These are phyloP conservation scores for Phoma herbarum DNA, from an alignment of 2,329 filamentous ascomycete genomes.

Conservation along the genomic window DNA sequence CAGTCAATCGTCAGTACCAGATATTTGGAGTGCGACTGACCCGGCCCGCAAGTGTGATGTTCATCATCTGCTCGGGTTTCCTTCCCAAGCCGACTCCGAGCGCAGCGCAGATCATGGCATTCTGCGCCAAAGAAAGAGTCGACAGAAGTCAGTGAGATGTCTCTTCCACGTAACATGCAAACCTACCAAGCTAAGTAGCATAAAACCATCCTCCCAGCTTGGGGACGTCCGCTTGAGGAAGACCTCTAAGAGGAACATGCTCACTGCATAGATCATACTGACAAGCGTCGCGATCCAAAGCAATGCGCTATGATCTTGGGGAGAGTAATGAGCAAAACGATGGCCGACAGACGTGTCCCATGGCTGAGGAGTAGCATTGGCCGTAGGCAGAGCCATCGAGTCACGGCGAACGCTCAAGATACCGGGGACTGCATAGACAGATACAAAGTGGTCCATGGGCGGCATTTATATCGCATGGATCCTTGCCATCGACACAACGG, in stretches of 20 bases:
- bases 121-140: slow-evolving; percentile 9
- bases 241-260: slow-evolving; percentile 15
- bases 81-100: not conserved
- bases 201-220: slow-evolving; percentile 22
- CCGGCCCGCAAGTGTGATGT: not conserved
- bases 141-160: slow-evolving; percentile 15
- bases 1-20: not conserved
- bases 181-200: slow-evolving; percentile 22
- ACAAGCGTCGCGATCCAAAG: slow-evolving; percentile 25
- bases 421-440: too few species aligned
- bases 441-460: too few species aligned
- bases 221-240: slow-evolving; percentile 22
- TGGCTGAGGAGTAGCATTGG: slow-evolving; percentile 3
- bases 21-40: not conserved
- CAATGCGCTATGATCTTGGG: slow-evolving; percentile 22
- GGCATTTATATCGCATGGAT: too few species aligned
- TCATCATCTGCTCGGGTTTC: not conserved
- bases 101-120: slow-evolving; percentile 10
- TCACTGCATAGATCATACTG: slow-evolving; percentile 20
- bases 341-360: slow-evolving; percentile 24
- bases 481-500: too few species aligned
- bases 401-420: not conserved
- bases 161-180: too few species aligned
- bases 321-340: slow-evolving; percentile 23
- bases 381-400: not conserved